phyloP scores from a whole-genome alignment of 495 filamentous ascomycete species.

The Corynascus novoguineensis region DNA sequence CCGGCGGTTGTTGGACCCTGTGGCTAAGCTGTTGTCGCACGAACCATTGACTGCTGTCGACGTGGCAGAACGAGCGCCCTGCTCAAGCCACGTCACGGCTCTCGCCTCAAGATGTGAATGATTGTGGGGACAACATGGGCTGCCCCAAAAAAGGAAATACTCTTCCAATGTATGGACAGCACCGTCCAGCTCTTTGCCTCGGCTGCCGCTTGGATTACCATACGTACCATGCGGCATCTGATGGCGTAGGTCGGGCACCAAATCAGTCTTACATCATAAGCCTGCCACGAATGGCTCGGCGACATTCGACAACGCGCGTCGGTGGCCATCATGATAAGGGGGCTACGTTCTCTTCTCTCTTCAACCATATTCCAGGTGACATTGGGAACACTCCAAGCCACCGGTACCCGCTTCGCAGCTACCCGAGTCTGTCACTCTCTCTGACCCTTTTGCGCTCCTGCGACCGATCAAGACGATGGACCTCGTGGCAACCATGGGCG shows the following conservation, averaged over 20 bases:
- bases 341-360: not conserved
- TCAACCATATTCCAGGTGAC: too few species aligned
- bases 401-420: not conserved
- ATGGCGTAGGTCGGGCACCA: slow-evolving; percentile 1
- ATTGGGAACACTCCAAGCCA: not conserved
- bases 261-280: not conserved
- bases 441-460: not conserved
- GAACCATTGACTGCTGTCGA: not conserved
- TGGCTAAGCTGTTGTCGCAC: not conserved
- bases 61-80: slow-evolving; percentile 3
- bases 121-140: not conserved
- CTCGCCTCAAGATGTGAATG: slow-evolving; percentile 6
- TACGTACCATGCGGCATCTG: not conserved
- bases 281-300: not conserved
- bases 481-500: not conserved
- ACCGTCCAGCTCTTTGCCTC: not conserved
- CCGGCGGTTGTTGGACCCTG: not conserved
- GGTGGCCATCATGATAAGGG: not conserved
- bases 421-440: not conserved
- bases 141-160: not conserved
- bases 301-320: slow-evolving; percentile 2
- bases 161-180: not conserved
- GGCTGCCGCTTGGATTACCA: slow-evolving; percentile 3
- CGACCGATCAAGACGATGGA: not conserved
- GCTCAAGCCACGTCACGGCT: slow-evolving; percentile 15